Percentiles rank a stretch among this genome's conserved stretches.
Conservation (phyloP, 257 asterid genomes). For the Nicotiana noctiflora region DNA sequence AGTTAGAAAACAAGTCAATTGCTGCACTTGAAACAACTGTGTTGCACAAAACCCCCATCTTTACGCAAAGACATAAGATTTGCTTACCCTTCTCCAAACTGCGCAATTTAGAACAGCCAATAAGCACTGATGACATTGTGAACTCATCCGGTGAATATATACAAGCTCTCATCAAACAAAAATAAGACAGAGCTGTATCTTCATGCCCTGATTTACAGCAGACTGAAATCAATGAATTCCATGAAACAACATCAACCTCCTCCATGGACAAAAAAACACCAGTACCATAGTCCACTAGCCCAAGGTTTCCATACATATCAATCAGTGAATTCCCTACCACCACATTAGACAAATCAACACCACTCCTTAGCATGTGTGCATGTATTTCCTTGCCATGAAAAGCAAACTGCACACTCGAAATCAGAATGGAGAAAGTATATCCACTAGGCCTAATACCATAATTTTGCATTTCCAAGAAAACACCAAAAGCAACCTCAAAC, state of each 20-base stretch:
- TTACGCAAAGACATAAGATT: constrained; percentile 43
- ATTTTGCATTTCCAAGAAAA: constrained; percentile 41
- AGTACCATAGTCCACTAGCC: constrained; percentile 48
- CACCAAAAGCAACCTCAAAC: constrained; percentile 28
- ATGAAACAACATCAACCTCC: constrained; percentile 51
- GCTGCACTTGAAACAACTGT: constrained; percentile 61
- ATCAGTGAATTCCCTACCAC: constrained; percentile 62
- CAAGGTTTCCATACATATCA: constrained; percentile 61
- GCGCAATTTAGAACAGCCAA: constrained; percentile 47
- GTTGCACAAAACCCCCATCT: constrained; percentile 48
- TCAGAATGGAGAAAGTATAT: constrained; percentile 47
- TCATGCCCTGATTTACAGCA: constrained; percentile 44
- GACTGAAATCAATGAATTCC: constrained; percentile 70
- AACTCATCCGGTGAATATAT: constrained; percentile 43
- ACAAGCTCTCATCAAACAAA: constrained; percentile 33
- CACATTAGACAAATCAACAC: constrained; percentile 33
- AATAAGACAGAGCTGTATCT: constrained; percentile 28
- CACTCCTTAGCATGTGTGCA: constrained; percentile 37
- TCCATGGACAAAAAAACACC: constrained; percentile 49
- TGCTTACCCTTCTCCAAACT: constrained; percentile 56
- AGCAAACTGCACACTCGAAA: constrained; percentile 32
- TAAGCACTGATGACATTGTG: constrained; percentile 42
- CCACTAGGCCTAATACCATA: constrained; percentile 44
- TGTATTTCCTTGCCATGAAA: constrained; percentile 57
- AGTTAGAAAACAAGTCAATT: constrained; percentile 57